These are phyloP conservation scores for Alternaria arbusti DNA, from an alignment of 2,329 filamentous ascomycete species.

Conservation along the genomic window DNA sequence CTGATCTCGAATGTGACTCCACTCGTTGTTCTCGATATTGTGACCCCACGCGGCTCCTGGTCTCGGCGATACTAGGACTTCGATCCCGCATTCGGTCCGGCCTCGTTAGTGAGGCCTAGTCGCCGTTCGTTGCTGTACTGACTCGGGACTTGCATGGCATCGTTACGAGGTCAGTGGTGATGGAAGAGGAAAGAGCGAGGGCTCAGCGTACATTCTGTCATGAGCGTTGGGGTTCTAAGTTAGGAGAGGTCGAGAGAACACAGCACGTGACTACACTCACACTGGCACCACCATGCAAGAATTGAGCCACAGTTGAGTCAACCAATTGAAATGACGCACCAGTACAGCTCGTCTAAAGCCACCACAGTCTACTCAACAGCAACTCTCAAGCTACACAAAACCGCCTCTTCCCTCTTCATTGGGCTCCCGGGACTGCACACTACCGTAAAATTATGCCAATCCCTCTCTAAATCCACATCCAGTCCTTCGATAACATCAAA, in stretches of 20 bases:
- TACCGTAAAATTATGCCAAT: conserved; percentile 10
- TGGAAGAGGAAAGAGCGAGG: background rate
- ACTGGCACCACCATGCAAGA: background rate
- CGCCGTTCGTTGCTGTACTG: background rate
- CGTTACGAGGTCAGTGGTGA: background rate
- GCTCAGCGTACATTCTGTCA: background rate
- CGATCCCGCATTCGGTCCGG: background rate
- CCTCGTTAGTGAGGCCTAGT: background rate
- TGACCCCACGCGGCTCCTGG: background rate
- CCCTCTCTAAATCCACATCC: conserved; percentile 3
- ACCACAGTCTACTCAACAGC: background rate
- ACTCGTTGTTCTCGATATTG: background rate
- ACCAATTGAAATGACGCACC: background rate
- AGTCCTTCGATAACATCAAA: conserved; percentile 2
- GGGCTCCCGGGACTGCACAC: conserved; percentile 9
- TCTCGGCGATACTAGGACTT: background rate
- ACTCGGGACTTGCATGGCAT: background rate
- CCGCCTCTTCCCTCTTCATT: background rate
- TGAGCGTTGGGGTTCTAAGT: background rate
- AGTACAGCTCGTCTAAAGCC: background rate
- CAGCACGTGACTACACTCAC: background rate
- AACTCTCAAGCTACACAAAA: conserved; percentile 3
- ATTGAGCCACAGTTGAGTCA: background rate
- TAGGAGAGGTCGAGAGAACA: too few relatives aligned
- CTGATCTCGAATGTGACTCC: background rate